phyloP scores from a whole-genome alignment of 345 rosid species.

The Aquilaria yunnanensis region DNA sequence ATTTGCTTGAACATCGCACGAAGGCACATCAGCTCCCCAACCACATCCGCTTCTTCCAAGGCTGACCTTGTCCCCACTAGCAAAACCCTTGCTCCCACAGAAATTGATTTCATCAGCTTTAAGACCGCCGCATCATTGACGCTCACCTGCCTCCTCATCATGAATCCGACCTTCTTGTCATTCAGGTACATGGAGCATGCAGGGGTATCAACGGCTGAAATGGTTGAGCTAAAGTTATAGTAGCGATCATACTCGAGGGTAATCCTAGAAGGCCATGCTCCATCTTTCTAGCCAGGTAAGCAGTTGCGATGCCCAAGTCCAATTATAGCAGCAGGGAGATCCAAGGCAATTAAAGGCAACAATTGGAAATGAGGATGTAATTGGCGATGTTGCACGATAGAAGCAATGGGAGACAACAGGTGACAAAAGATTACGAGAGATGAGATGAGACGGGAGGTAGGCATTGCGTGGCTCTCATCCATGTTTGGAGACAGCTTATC shows the following conservation, averaged over 20 bases:
- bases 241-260: slow-evolving; percentile 49
- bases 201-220: slow-evolving; percentile 43
- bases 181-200: slow-evolving; percentile 84
- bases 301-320: slow-evolving; percentile 66
- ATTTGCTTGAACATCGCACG: slow-evolving; percentile 68
- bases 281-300: slow-evolving; percentile 77
- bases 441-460: too few relatives aligned
- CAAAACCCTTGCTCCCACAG: slow-evolving; percentile 29
- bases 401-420: too few relatives aligned
- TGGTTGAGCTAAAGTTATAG: slow-evolving; percentile 12
- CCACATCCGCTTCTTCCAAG: slow-evolving; percentile 27
- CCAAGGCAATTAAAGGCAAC: not conserved
- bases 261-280: slow-evolving; percentile 53
- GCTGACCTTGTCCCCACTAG: slow-evolving; percentile 48
- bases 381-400: too few relatives aligned
- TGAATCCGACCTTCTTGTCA: slow-evolving; percentile 75
- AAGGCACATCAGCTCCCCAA: slow-evolving; percentile 52
- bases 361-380: too few relatives aligned
- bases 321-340: slow-evolving; percentile 49
- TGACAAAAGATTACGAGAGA: too few relatives aligned
- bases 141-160: slow-evolving; percentile 40
- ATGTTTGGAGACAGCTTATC: too few relatives aligned
- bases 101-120: slow-evolving; percentile 58
- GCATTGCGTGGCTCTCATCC: too few relatives aligned
- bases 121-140: slow-evolving; percentile 38